Base-by-base conservation (phyloP, 495 filamentous ascomycete genomes). In the Trichocladium antarcticum region DNA sequence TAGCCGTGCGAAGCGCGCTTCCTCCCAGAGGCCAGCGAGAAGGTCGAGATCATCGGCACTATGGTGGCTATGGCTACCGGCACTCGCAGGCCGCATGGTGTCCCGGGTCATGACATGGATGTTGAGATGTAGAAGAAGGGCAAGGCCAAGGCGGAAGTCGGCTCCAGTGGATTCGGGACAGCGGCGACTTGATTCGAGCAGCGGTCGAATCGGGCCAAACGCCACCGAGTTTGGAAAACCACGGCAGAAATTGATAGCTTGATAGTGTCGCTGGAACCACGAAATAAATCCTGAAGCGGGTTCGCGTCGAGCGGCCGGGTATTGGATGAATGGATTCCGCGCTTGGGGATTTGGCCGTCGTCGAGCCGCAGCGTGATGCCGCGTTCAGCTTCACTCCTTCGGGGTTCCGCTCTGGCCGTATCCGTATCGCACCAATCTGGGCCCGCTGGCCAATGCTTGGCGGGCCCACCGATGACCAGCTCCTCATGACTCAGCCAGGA, bases 21-120 rank as follows among this genome's bases (percentile, higher is more conserved):
- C 61, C 46, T 71, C 66, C 74, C 75, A 77, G 15, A 77, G 69
- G 28, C 68, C 70, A 39, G 64, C 68, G 28, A 75, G 57, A 46
- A 74, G 39, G 41, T 67, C 64, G 11, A 61, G 34, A n/a, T 67
- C 64, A 28, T 48, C 49, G 34, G 21, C 36, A 17, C 29, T 43
- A 32, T 42, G 48, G 45, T 9, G 15, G 27, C 32, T 46, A 10
- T 43, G 41, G 35, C 45, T 44, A 50, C 49, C 45, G 39, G 47
- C 53, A 44, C 57, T 61, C 53, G 50, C 60, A 55, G 66, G 55
- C 56, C 67, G 65, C 48, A 56, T 58, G 53, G 64, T 55, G 59
- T 75, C 73, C 58, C 65, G 70, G 64, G 73, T 77, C 74, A 77
- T 77, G 62, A 67, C 74, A 77, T 75, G 57, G 57, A 58, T 43